These are phyloP conservation scores for Zasmidium citrigriseum DNA, from an alignment of 2,329 filamentous ascomycete genomes.

Conservation along the genomic window DNA sequence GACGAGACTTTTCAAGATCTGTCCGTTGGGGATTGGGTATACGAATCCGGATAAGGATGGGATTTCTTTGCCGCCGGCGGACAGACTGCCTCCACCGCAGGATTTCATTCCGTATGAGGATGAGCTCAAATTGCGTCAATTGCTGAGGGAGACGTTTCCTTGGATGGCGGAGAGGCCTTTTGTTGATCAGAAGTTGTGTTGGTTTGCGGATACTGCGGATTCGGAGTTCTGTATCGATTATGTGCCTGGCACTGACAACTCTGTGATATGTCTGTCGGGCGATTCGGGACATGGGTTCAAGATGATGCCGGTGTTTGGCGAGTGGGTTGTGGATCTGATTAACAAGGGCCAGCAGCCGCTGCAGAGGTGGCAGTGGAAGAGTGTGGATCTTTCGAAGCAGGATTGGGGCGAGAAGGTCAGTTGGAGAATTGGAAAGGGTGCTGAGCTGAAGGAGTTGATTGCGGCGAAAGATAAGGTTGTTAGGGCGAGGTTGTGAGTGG, in stretches of 20 bases:
- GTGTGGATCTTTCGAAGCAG: constrained; percentile 30
- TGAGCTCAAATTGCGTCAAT: constrained; percentile 52
- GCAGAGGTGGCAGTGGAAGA: constrained; percentile 57
- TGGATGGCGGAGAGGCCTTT: constrained; percentile 56
- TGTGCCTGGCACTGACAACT: constrained; percentile 51
- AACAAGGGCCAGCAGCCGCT: constrained; percentile 47
- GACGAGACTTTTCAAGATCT: constrained; percentile 62
- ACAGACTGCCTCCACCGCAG: constrained; percentile 42
- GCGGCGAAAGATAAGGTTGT: constrained; percentile 23
- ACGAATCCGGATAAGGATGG: constrained; percentile 51
- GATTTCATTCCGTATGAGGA: constrained; percentile 57
- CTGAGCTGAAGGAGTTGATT: constrained; percentile 27
- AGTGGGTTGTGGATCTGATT: constrained; percentile 55
- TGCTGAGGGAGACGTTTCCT: constrained; percentile 56
- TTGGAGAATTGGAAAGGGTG: constrained; percentile 46
- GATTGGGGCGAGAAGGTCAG: constrained; percentile 50
- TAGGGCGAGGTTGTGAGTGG: constrained; percentile 21
- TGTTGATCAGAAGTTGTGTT: constrained; percentile 61
- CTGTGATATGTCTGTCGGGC: constrained; percentile 55
- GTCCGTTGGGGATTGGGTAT: constrained; percentile 59
- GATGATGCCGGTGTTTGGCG: constrained; percentile 61
- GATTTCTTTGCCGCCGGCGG: constrained; percentile 45
- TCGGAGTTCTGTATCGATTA: constrained; percentile 64
- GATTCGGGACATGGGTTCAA: constrained; percentile 66
- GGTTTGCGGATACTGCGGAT: constrained; percentile 63